A percentile compares a stretch with the other conserved stretches of the same genome.
phyloP scores from a whole-genome alignment of 2,329 filamentous ascomycete species.

The Ceratocystis smalleyi region DNA sequence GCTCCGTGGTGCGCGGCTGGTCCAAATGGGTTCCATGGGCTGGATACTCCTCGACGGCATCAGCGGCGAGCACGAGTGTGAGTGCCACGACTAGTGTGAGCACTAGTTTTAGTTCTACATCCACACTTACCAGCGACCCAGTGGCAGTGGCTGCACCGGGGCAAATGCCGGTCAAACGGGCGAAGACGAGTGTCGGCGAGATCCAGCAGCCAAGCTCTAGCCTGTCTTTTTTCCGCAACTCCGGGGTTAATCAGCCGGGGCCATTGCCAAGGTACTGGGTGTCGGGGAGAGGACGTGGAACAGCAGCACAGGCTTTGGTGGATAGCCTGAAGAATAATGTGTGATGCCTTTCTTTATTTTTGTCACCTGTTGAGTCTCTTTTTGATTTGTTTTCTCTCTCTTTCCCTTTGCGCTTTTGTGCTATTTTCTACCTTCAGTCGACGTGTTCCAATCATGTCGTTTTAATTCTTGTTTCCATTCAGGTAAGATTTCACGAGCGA shows the following conservation, averaged over 20 bases:
- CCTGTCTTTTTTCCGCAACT: conserved; percentile 33
- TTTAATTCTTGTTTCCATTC: not conserved
- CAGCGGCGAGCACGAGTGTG: not conserved
- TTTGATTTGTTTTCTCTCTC: not conserved
- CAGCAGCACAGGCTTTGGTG: conserved; percentile 9
- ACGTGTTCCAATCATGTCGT: not conserved
- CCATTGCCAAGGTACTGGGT: conserved; percentile 51
- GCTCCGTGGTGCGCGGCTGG: conserved; percentile 3
- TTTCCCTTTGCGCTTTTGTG: not conserved
- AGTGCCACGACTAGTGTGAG: not conserved
- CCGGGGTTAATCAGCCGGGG: conserved; percentile 67
- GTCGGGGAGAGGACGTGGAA: conserved; percentile 5
- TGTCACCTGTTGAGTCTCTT: not conserved
- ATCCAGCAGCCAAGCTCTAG: not conserved
- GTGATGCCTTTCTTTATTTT: not conserved
- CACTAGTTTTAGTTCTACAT: conserved; percentile 6
- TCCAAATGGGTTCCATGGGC: conserved; percentile 15
- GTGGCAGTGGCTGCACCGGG: conserved; percentile 1
- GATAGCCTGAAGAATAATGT: conserved; percentile 6
- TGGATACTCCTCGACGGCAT: not conserved
- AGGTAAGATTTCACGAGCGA: not conserved
- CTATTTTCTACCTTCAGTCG: not conserved
- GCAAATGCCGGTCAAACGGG: conserved; percentile 18
- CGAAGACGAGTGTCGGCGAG: not conserved
- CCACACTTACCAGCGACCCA: not conserved